Conservation (phyloP, 208 protist genomes). For the Jaenimonas drosophilae region DNA sequence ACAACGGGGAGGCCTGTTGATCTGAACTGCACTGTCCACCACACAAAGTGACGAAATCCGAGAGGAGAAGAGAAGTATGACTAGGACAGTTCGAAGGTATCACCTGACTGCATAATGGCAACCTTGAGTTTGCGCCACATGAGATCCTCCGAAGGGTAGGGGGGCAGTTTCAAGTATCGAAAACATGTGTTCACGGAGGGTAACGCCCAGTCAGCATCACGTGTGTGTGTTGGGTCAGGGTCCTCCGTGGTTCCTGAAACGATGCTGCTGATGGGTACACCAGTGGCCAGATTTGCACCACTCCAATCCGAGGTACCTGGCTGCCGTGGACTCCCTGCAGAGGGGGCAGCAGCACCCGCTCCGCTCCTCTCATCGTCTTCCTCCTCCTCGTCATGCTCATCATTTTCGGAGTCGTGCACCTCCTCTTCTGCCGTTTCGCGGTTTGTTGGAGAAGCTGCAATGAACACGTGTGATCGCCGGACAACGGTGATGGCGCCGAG, state of each 20-base stretch:
- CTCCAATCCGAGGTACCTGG: too few species aligned
- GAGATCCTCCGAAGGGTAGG: conserved; percentile 75
- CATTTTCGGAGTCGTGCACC: neutral
- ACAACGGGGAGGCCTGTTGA: too few species aligned
- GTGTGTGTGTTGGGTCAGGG: conserved; percentile 1
- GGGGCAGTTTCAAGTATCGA: conserved; percentile 84
- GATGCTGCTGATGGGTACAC: too few species aligned
- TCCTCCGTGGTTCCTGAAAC: neutral
- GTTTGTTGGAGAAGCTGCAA: conserved; percentile 17
- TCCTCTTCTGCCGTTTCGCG: conserved; percentile 5
- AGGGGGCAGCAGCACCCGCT: too few species aligned
- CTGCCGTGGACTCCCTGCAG: too few species aligned
- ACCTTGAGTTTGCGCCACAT: conserved; percentile 79
- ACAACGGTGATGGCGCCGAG: conserved; percentile 88
- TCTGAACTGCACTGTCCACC: neutral
- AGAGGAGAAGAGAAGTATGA: too few species aligned
- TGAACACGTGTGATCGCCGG: conserved; percentile 49
- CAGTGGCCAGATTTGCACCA: too few species aligned
- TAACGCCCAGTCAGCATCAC: conserved; percentile 61
- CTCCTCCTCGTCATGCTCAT: neutral
- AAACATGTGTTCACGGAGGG: conserved; percentile 91
- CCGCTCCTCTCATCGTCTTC: neutral
- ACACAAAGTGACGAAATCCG: neutral
- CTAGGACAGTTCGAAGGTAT: conserved; percentile 81
- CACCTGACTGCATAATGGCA: conserved; percentile 69